Conservation (phyloP, 768 basidiomycete genomes). For the Collybiopsis luxurians region DNA sequence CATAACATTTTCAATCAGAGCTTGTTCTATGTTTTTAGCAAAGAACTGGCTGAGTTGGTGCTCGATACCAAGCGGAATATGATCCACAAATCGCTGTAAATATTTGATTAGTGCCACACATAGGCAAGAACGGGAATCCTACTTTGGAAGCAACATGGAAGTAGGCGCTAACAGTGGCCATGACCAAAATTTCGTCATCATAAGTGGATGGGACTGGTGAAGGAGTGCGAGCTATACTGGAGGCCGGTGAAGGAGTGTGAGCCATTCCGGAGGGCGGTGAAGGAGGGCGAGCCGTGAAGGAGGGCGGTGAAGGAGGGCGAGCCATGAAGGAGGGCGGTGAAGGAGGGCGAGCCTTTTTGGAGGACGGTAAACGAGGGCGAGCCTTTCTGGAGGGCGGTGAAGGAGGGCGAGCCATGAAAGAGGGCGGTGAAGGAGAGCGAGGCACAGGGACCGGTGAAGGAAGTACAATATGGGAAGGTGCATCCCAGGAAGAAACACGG, state of each 20-base stretch:
- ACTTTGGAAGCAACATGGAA: slow-evolving; percentile 57
- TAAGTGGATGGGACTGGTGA: slow-evolving; percentile 2
- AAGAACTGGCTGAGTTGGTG: slow-evolving; percentile 40
- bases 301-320: background rate
- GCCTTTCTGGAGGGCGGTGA: background rate
- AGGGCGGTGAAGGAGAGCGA: background rate
- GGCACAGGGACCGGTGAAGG: background rate
- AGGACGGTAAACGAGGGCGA: background rate
- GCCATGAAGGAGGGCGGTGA: background rate
- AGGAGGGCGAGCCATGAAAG: background rate
- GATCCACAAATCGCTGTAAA: slow-evolving; percentile 52
- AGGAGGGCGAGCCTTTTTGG: background rate
- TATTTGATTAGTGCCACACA: background rate
- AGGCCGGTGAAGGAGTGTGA: too few relatives aligned
- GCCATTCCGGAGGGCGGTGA: too few relatives aligned
- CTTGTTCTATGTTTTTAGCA: slow-evolving; percentile 28
- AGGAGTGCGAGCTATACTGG: too few relatives aligned
- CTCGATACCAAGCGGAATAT: slow-evolving; percentile 49
- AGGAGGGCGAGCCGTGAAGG: background rate
- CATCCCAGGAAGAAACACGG: background rate
- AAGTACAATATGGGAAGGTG: background rate
- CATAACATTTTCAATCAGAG: slow-evolving; percentile 30
- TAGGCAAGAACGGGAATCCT: slow-evolving; percentile 3
- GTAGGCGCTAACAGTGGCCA: slow-evolving; percentile 56
- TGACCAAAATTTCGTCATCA: slow-evolving; percentile 45